These are phyloP conservation scores for Kodamaea fungicola DNA, from an alignment of 1,139 yeast genomes.

Conservation along the genomic window DNA sequence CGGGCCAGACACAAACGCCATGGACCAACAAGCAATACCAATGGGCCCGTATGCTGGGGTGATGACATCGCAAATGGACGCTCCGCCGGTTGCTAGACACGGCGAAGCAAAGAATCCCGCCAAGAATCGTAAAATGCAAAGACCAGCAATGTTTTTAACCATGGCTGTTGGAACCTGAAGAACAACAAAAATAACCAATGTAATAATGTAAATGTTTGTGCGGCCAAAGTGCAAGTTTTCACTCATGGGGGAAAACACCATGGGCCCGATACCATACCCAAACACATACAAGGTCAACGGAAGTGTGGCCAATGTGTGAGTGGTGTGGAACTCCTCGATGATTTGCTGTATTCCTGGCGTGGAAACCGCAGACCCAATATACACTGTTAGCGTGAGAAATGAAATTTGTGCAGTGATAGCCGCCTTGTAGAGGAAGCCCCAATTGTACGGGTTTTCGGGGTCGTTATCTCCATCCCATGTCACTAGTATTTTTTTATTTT, in stretches of 20 bases:
- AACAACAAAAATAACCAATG: conserved; percentile 27
- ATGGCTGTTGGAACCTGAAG: conserved; percentile 32
- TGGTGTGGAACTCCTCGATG: conserved; percentile 25
- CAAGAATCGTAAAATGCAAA: conserved; percentile 29
- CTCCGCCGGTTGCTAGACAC: conserved; percentile 36
- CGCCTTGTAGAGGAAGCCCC: conserved; percentile 40
- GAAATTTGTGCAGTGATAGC: conserved; percentile 39
- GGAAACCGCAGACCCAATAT: conserved; percentile 59
- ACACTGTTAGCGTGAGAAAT: conserved; percentile 49
- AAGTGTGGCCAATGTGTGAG: conserved; percentile 23
- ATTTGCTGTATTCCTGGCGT: conserved; percentile 48
- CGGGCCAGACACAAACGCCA: conserved; percentile 34
- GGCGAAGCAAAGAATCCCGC: conserved; percentile 36
- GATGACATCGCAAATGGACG: conserved; percentile 29
- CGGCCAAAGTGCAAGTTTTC: conserved; percentile 51
- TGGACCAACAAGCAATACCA: conserved; percentile 33
- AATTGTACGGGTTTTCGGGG: conserved; percentile 57
- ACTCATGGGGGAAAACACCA: conserved; percentile 34
- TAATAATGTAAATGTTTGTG: conserved; percentile 31
- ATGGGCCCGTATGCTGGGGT: conserved; percentile 26
- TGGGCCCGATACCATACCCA: conserved; percentile 39
- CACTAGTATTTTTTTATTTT: background rate
- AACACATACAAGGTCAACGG: conserved; percentile 36
- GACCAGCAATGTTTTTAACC: conserved; percentile 25
- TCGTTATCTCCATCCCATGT: conserved; percentile 50